Percentiles rank a stretch among this genome's conserved stretches.
These are phyloP conservation scores for Vaccinium macrocarpon DNA, from an alignment of 148 eudicot genomes.

Conservation along the genomic window DNA sequence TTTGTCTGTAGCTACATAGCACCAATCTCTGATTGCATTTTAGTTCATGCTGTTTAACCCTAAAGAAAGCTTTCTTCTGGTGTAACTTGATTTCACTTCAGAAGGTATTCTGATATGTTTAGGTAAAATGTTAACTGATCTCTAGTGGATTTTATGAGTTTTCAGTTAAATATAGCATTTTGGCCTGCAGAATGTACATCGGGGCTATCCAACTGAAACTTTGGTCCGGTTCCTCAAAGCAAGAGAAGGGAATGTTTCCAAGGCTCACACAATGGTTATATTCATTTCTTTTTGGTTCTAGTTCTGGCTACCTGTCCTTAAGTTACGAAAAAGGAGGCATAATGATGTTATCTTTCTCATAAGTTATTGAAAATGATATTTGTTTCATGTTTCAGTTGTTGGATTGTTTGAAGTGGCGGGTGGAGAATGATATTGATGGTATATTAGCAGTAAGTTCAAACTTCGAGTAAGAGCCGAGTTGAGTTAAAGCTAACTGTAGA, in stretches of 20 bases:
- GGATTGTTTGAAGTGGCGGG: constrained; percentile 58
- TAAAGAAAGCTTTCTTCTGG: neutral
- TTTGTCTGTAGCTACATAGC: neutral
- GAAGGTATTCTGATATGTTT: neutral
- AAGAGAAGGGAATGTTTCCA: constrained; percentile 55
- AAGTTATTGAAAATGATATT: neutral
- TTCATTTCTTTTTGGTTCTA: neutral
- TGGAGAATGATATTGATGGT: constrained; percentile 50
- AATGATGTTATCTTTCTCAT: neutral
- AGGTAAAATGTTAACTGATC: neutral
- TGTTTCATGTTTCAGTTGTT: constrained; percentile 44
- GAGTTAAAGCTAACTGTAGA: constrained; percentile 3
- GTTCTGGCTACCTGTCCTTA: neutral
- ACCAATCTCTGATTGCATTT: neutral
- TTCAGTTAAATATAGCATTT: constrained; percentile 7
- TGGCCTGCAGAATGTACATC: constrained; percentile 57
- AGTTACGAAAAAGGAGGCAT: neutral
- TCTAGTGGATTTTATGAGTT: constrained; percentile 8
- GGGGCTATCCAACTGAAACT: constrained; percentile 52
- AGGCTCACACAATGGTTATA: constrained; percentile 58
- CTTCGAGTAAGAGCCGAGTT: neutral
- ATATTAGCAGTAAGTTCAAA: constrained; percentile 45
- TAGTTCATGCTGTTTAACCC: neutral
- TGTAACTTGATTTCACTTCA: neutral
- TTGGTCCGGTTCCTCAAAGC: constrained; percentile 60